Conservation (phyloP, 2,329 filamentous ascomycete species). For the Pyricularia sp. region DNA sequence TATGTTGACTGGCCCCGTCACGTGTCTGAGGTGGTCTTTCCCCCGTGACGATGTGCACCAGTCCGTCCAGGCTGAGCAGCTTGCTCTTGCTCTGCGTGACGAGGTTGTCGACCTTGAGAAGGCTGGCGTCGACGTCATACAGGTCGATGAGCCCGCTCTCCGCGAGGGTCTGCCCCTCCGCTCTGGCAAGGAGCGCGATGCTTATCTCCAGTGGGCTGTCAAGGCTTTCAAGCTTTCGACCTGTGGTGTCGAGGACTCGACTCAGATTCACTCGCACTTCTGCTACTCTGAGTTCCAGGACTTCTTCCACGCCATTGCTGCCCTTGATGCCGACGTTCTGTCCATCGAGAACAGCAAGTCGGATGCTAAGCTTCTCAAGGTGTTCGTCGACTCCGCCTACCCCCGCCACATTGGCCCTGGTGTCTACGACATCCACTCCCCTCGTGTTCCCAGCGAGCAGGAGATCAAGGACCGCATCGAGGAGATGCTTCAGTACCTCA, state of each 20-base stretch:
- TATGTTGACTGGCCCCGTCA: conserved; percentile 99
- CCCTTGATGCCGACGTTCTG: conserved; percentile 94
- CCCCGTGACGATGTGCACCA: conserved; percentile 99
- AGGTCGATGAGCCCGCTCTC: conserved; percentile 97
- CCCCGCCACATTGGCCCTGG: conserved; percentile 96
- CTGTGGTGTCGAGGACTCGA: conserved; percentile 85
- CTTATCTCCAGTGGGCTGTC: conserved; percentile 95
- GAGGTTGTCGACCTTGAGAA: conserved; percentile 97
- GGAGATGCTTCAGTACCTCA: conserved; percentile 97
- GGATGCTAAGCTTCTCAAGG: conserved; percentile 96
- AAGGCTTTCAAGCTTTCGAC: conserved; percentile 96
- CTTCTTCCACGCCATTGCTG: conserved; percentile 99
- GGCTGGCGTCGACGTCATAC: conserved; percentile 94
- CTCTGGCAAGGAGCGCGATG: conserved; percentile 85
- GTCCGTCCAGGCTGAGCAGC: conserved; percentile 97
- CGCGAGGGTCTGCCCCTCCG: conserved; percentile 99
- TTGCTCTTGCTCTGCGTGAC: conserved; percentile 94
- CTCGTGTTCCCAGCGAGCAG: conserved; percentile 91
- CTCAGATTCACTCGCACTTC: conserved; percentile 99
- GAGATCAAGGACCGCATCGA: conserved; percentile 97
- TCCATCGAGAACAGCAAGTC: conserved; percentile 99
- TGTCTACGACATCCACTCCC: conserved; percentile 99
- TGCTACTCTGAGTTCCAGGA: conserved; percentile 99
- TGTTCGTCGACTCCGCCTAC: conserved; percentile 96
- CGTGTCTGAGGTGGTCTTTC: conserved; percentile 99